These are phyloP conservation scores for Aspergillus sp. DNA, from an alignment of 2,329 filamentous ascomycete genomes.

Conservation along the genomic window DNA sequence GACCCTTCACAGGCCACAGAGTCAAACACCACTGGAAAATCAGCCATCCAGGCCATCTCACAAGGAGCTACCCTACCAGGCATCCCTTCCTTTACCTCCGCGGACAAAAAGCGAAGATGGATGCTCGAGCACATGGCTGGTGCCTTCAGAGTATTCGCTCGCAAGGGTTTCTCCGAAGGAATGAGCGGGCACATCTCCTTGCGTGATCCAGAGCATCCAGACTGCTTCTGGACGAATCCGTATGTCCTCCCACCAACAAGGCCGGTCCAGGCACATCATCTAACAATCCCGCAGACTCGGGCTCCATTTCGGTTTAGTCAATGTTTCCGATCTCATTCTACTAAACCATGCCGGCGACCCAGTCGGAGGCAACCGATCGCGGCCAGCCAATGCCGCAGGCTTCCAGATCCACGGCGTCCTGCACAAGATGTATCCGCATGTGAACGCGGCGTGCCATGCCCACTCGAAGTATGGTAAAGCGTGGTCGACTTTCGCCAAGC, in stretches of 20 bases:
- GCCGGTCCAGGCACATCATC: too few relatives aligned
- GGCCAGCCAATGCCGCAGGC: slow-evolving; percentile 49
- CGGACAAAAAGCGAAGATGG: slow-evolving; percentile 2
- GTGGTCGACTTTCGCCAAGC: slow-evolving; percentile 46
- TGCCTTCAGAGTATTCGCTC: slow-evolving; percentile 36
- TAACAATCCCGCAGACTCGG: not conserved
- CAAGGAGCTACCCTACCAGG: slow-evolving; percentile 9
- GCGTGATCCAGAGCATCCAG: slow-evolving; percentile 36
- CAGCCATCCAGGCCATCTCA: slow-evolving; percentile 1
- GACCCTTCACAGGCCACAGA: not conserved
- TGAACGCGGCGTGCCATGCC: slow-evolving; percentile 48
- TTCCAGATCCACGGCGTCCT: slow-evolving; percentile 51
- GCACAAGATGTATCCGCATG: slow-evolving; percentile 59
- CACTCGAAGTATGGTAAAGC: slow-evolving; percentile 50
- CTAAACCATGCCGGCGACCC: slow-evolving; percentile 48
- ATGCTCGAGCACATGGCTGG: slow-evolving; percentile 46
- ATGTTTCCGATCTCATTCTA: slow-evolving; percentile 47
- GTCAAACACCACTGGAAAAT: not conserved
- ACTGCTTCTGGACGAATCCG: slow-evolving; percentile 45
- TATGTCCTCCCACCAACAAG: not conserved
- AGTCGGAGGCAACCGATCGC: slow-evolving; percentile 36
- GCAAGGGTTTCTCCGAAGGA: slow-evolving; percentile 21
- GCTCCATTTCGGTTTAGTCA: slow-evolving; percentile 16
- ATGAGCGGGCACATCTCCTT: slow-evolving; percentile 48
- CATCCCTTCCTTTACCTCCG: slow-evolving; percentile 6